These are phyloP conservation scores for Chenopodium suecicum DNA, from an alignment of 148 eudicot genomes.

Conservation along the genomic window DNA sequence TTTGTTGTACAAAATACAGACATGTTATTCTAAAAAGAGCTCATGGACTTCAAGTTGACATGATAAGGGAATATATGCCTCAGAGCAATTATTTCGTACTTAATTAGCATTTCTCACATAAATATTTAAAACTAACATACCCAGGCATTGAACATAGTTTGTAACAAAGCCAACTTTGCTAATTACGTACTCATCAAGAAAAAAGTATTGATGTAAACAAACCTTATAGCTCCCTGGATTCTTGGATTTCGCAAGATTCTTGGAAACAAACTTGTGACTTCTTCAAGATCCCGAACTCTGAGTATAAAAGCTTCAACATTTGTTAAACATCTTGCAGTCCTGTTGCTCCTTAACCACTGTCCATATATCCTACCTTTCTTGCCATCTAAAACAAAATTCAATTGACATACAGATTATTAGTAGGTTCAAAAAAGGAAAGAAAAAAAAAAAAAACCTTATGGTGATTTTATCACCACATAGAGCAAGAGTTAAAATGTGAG, in stretches of 20 bases:
- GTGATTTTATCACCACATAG: neutral
- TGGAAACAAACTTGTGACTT: constrained; percentile 64
- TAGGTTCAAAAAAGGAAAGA: too few relatives aligned
- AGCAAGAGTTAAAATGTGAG: neutral
- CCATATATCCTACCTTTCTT: constrained; percentile 46
- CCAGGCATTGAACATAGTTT: neutral
- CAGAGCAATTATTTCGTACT: too few relatives aligned
- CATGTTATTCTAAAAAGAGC: too few relatives aligned
- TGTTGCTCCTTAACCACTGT: constrained; percentile 51
- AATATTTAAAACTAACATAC: neutral
- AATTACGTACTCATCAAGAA: neutral
- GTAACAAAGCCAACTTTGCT: neutral
- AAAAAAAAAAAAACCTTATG: too few relatives aligned
- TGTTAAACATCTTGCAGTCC: constrained; percentile 56
- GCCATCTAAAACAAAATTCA: constrained; percentile 36
- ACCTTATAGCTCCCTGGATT: constrained; percentile 78
- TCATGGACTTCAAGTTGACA: too few relatives aligned
- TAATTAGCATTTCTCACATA: neutral
- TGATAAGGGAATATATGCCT: too few relatives aligned
- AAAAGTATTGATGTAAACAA: constrained; percentile 1
- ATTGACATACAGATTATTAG: too few relatives aligned
- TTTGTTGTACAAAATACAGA: too few relatives aligned
- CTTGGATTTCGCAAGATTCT: constrained; percentile 64
- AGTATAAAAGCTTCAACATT: constrained; percentile 79
- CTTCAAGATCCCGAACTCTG: constrained; percentile 61